Percentiles rank a stretch among this genome's conserved stretches.
phyloP scores from a whole-genome alignment of 176 grass and related monocot species.

The Luzula sylvatica region DNA sequence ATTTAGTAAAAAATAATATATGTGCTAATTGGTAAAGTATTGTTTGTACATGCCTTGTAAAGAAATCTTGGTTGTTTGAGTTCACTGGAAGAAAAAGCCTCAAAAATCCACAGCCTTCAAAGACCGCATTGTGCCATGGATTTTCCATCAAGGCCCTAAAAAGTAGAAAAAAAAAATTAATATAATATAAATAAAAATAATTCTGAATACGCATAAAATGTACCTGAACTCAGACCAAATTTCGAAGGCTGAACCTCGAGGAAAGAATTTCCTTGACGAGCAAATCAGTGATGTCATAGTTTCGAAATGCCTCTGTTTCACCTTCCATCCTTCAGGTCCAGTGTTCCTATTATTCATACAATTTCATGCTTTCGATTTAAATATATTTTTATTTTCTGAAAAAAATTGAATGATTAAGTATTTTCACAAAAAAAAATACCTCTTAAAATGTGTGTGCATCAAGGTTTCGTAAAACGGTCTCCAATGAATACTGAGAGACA shows the following conservation, averaged over 20 bases:
- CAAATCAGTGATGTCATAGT: slow-evolving; percentile 61
- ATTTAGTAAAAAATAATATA: slow-evolving; percentile 15
- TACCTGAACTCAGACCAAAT: slow-evolving; percentile 96
- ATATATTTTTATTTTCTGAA: neutral
- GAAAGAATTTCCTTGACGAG: slow-evolving; percentile 70
- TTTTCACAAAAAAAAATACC: too few species aligned
- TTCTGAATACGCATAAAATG: neutral
- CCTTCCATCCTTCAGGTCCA: slow-evolving; percentile 94
- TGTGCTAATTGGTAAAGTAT: neutral
- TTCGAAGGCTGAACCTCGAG: slow-evolving; percentile 68
- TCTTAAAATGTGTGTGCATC: slow-evolving; percentile 92
- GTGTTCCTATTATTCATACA: slow-evolving; percentile 43
- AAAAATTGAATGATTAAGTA: neutral
- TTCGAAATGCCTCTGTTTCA: slow-evolving; percentile 75
- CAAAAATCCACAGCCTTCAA: slow-evolving; percentile 96
- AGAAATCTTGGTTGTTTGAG: slow-evolving; percentile 59
- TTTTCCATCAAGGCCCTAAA: slow-evolving; percentile 71
- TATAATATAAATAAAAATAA: neutral
- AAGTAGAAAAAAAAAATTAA: neutral
- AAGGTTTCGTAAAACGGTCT: slow-evolving; percentile 81
- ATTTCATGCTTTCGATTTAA: too few species aligned
- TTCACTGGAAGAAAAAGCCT: slow-evolving; percentile 83
- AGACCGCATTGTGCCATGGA: slow-evolving; percentile 92
- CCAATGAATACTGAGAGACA: slow-evolving; percentile 65
- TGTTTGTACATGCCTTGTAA: slow-evolving; percentile 52